phyloP scores from a whole-genome alignment of 176 grass and related monocot genomes.

The Chloris gayana region DNA sequence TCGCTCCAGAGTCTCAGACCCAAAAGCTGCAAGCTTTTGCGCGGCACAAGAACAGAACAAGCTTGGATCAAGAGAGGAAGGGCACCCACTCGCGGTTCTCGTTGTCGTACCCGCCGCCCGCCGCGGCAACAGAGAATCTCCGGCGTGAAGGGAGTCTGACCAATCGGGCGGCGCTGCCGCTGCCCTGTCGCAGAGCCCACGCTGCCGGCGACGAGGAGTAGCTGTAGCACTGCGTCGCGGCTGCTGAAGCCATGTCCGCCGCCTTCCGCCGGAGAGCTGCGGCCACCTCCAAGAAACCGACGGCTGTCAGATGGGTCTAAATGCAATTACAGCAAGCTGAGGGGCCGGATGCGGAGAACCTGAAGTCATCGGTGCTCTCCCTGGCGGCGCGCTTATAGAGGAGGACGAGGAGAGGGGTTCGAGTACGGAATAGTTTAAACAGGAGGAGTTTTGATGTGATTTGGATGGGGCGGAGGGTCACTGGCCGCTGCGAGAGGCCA shows the following conservation, averaged over 20 bases:
- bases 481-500: slow-evolving; percentile 45
- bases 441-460: slow-evolving; percentile 20
- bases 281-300: slow-evolving; percentile 46
- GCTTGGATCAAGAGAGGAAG: slow-evolving; percentile 9
- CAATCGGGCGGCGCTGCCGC: not conserved
- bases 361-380: slow-evolving; percentile 40
- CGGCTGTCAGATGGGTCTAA: not conserved
- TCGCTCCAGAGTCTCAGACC: not conserved
- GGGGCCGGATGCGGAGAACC: slow-evolving; percentile 26
- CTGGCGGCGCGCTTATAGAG: slow-evolving; percentile 49
- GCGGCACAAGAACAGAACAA: not conserved
- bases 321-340: not conserved
- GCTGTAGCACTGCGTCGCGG: slow-evolving; percentile 22
- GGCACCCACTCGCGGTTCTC: slow-evolving; percentile 68
- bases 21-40: not conserved
- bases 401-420: not conserved
- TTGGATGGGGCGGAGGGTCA: slow-evolving; percentile 45
- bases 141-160: not conserved
- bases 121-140: slow-evolving; percentile 40
- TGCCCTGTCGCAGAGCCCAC: slow-evolving; percentile 41
- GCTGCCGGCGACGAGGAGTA: not conserved
- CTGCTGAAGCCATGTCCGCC: slow-evolving; percentile 39
- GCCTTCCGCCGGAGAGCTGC: slow-evolving; percentile 54
- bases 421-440: slow-evolving; percentile 36
- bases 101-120: slow-evolving; percentile 56